Evolutionary conservation across 1,139 yeast genomes (phyloP).

Genomic region (Saccharomyces hybrid): DNA sequence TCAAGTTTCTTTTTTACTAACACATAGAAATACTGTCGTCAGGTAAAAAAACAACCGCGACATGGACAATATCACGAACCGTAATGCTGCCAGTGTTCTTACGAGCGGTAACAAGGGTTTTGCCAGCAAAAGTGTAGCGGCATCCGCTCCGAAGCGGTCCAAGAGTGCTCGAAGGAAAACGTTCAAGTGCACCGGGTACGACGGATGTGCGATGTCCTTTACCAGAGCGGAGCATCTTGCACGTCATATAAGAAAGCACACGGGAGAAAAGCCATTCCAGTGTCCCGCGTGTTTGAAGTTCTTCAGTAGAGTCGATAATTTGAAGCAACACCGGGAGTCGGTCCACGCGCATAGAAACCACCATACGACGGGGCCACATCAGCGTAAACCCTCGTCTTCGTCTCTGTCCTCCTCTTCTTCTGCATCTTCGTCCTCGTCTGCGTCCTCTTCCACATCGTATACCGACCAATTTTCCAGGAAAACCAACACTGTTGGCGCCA

Average conservation of each 20-base stretch:
- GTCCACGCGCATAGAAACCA: conserved; percentile 45
- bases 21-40: background rate
- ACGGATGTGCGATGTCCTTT: conserved; percentile 86
- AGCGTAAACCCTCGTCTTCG: background rate
- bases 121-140: background rate
- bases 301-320: conserved; percentile 78
- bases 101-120: background rate
- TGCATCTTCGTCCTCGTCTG: conserved; percentile 2
- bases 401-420: conserved; percentile 4
- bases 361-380: background rate
- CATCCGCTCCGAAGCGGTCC: background rate
- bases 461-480: conserved; percentile 43
- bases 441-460: conserved; percentile 32
- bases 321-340: conserved; percentile 88
- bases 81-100: background rate
- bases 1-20: background rate
- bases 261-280: conserved; percentile 82
- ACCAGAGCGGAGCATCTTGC: conserved; percentile 88
- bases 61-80: background rate
- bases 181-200: conserved; percentile 82
- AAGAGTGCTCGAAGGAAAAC: conserved; percentile 40
- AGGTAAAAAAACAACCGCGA: background rate
- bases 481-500: background rate
- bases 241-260: conserved; percentile 85
- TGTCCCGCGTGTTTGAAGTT: conserved; percentile 76